These are phyloP conservation scores for Xylaria curta DNA, from an alignment of 495 filamentous ascomycete genomes.

Conservation along the genomic window DNA sequence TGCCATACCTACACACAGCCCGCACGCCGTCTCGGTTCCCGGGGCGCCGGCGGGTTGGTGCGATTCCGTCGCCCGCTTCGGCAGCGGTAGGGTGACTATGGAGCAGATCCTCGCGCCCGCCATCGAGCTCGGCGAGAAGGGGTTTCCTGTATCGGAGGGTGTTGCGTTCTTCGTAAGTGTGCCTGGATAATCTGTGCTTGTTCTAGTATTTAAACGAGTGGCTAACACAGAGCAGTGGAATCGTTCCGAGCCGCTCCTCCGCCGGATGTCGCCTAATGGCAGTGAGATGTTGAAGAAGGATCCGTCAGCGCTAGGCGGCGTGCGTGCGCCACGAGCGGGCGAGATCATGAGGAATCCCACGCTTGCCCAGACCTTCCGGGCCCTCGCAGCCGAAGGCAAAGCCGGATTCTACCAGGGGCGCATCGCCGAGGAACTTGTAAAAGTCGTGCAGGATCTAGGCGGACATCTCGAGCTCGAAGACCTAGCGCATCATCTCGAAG, in stretches of 20 bases:
- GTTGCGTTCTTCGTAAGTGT: slow-evolving; percentile 71
- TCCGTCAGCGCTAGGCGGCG: slow-evolving; percentile 64
- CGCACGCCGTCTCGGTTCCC: slow-evolving; percentile 83
- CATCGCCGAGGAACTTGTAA: slow-evolving; percentile 79
- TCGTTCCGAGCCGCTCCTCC: slow-evolving; percentile 53
- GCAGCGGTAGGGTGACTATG: slow-evolving; percentile 82
- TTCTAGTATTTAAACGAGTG: neutral
- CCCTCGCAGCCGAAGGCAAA: slow-evolving; percentile 80
- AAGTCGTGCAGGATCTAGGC: slow-evolving; percentile 76
- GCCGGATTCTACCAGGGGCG: slow-evolving; percentile 89
- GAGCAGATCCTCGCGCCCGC: slow-evolving; percentile 82
- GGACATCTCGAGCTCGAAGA: slow-evolving; percentile 82
- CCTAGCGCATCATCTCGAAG: slow-evolving; percentile 73
- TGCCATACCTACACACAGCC: slow-evolving; percentile 75
- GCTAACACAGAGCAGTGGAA: slow-evolving; percentile 32
- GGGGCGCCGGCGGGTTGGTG: slow-evolving; percentile 95
- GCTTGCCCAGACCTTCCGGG: slow-evolving; percentile 81
- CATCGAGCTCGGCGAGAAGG: slow-evolving; percentile 85
- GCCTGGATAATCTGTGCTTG: neutral
- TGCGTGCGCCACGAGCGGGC: slow-evolving; percentile 74
- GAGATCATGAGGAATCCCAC: slow-evolving; percentile 88
- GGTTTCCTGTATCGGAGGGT: slow-evolving; percentile 87
- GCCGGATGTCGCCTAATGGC: slow-evolving; percentile 78
- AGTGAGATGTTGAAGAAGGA: slow-evolving; percentile 84
- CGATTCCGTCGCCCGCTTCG: slow-evolving; percentile 89